Conservation (phyloP, 108 stramenopile species). For the Bacterosira constricta region DNA sequence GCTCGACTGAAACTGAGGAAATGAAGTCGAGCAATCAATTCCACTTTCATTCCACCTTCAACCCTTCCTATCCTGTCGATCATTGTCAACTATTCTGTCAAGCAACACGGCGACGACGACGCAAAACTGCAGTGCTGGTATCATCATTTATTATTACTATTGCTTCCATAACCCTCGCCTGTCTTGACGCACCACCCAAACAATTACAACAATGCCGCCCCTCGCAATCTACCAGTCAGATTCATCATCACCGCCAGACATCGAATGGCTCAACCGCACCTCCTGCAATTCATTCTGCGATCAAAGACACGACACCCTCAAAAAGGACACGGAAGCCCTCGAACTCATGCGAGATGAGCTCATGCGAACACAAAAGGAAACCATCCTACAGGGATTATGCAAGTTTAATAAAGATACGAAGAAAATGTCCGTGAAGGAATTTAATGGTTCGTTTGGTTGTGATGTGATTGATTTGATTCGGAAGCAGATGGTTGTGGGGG, state of each 20-base stretch:
- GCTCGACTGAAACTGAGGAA: too few relatives aligned
- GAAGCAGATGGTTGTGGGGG: constrained; percentile 25
- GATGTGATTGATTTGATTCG: constrained; percentile 58
- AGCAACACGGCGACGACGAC: too few relatives aligned
- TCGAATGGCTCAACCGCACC: constrained; percentile 28
- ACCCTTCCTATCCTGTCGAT: background rate
- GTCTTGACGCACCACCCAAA: background rate
- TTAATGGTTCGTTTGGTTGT: constrained; percentile 60
- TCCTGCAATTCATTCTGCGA: constrained; percentile 24
- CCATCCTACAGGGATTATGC: constrained; percentile 23
- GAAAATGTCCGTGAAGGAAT: constrained; percentile 69
- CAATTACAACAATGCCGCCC: background rate
- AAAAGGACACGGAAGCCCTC: constrained; percentile 22
- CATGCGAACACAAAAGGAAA: constrained; percentile 27
- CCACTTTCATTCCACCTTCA: background rate
- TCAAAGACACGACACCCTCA: constrained; percentile 14
- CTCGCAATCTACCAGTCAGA: background rate
- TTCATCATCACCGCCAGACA: constrained; percentile 5
- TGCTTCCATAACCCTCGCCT: too few relatives aligned
- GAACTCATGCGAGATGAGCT: constrained; percentile 16
- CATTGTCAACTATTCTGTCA: background rate
- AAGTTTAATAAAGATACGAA: constrained; percentile 59
- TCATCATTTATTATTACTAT: too few relatives aligned
- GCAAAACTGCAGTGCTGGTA: too few relatives aligned
- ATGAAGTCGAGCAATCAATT: too few relatives aligned